Evolutionary conservation across 345 rosid species (phyloP).

Genomic region (Trapa incisa): DNA sequence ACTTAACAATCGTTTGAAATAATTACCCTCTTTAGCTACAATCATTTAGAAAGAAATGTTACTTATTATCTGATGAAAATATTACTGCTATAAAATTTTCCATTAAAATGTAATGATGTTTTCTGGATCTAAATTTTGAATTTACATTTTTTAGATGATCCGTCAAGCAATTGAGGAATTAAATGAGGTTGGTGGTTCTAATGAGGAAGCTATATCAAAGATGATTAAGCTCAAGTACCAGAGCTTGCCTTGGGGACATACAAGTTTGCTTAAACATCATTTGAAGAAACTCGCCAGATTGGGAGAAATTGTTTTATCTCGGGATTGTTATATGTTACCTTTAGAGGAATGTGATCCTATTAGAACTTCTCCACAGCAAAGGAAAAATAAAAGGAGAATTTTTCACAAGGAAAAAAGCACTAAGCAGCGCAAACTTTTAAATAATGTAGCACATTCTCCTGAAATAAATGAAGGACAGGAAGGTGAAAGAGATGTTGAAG

Average conservation of each 20-base stretch:
- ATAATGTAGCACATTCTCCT: neutral
- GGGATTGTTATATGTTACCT: conserved; percentile 17
- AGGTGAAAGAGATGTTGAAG: neutral
- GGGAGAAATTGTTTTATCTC: conserved; percentile 20
- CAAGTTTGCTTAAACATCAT: conserved; percentile 24
- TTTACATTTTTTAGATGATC: conserved; percentile 21
- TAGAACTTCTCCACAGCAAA: neutral
- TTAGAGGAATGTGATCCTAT: neutral
- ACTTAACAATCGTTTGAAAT: neutral
- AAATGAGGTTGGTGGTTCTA: conserved; percentile 24
- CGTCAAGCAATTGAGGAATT: conserved; percentile 20
- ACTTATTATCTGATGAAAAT: neutral
- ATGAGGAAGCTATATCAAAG: conserved; percentile 19
- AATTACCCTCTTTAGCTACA: neutral
- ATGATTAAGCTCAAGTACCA: conserved; percentile 14
- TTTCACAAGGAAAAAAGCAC: neutral
- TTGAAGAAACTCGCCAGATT: conserved; percentile 21
- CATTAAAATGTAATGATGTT: neutral
- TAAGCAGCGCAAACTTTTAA: neutral
- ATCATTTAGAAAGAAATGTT: neutral
- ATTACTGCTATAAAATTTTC: neutral
- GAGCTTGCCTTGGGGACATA: conserved; percentile 28
- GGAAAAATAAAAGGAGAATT: neutral
- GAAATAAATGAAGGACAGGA: conserved; percentile 1
- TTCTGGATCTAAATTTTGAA: neutral